These are phyloP conservation scores for Trichoderma semiorbis DNA, from an alignment of 2,329 filamentous ascomycete genomes.

Conservation along the genomic window DNA sequence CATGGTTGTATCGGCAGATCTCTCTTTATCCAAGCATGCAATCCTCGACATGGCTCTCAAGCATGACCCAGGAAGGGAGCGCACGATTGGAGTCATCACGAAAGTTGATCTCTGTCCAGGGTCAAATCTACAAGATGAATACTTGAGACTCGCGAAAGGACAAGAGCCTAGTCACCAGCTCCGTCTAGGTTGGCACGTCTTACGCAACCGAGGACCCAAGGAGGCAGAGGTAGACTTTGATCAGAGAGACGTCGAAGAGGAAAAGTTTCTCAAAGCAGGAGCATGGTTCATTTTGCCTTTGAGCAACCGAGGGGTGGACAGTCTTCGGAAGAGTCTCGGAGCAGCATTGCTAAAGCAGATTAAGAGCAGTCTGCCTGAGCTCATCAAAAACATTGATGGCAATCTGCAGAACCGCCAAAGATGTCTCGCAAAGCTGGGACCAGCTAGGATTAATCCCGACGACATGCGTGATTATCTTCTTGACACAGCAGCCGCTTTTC, in stretches of 20 bases:
- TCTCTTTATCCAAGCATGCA: slow-evolving; percentile 39
- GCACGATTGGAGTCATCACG: slow-evolving; percentile 55
- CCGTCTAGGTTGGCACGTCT: slow-evolving; percentile 49
- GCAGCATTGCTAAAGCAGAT: background rate
- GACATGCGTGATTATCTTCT: slow-evolving; percentile 36
- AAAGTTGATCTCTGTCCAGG: slow-evolving; percentile 43
- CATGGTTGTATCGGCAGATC: slow-evolving; percentile 53
- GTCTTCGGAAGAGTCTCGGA: background rate
- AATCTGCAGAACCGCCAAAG: background rate
- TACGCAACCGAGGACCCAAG: slow-evolving; percentile 42
- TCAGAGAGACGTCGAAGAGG: background rate
- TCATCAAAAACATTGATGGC: background rate
- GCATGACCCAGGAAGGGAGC: slow-evolving; percentile 28
- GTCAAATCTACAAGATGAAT: slow-evolving; percentile 31
- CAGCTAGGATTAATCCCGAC: background rate
- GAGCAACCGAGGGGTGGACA: background rate
- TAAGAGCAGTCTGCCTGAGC: background rate
- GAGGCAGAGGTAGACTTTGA: background rate
- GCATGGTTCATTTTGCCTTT: background rate
- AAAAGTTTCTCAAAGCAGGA: slow-evolving; percentile 18
- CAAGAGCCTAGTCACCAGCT: slow-evolving; percentile 34
- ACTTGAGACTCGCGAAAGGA: slow-evolving; percentile 43
- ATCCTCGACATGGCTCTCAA: slow-evolving; percentile 50
- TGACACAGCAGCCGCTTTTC: slow-evolving; percentile 34
- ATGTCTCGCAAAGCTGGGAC: slow-evolving; percentile 21